A percentile compares a stretch with the other conserved stretches of the same genome.
Evolutionary conservation across 108 stramenopile species (phyloP).

Genomic region (Chaetoceros muelleri): DNA sequence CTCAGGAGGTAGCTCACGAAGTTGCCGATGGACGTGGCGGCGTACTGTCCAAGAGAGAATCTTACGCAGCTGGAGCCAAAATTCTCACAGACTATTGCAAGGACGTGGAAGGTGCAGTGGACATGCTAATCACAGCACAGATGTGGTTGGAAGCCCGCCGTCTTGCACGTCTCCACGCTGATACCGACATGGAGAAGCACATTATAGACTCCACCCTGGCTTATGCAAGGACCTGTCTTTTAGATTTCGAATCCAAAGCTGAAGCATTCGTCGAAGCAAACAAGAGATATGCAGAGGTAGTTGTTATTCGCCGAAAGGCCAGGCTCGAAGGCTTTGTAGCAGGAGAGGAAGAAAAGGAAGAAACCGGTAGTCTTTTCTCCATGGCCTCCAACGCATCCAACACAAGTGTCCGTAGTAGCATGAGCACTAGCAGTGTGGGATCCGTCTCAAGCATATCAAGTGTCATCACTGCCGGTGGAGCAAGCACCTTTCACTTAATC

Average conservation of each 20-base stretch:
- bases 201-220: slow-evolving; percentile 36
- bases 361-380: slow-evolving; percentile 71
- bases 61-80: slow-evolving; percentile 48
- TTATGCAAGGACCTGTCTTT: slow-evolving; percentile 42
- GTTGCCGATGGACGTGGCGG: slow-evolving; percentile 23
- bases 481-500: slow-evolving; percentile 58
- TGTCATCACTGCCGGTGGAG: slow-evolving; percentile 60
- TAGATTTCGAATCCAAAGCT: slow-evolving; percentile 48
- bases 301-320: slow-evolving; percentile 57
- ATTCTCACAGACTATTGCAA: slow-evolving; percentile 69
- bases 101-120: slow-evolving; percentile 54
- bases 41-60: slow-evolving; percentile 22
- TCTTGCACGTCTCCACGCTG: slow-evolving; percentile 25
- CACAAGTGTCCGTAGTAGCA: slow-evolving; percentile 44
- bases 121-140: slow-evolving; percentile 51
- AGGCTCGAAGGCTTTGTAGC: slow-evolving; percentile 25
- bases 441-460: slow-evolving; percentile 57
- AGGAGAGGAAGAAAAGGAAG: slow-evolving; percentile 25
- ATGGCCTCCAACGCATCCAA: slow-evolving; percentile 53
- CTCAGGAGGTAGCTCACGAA: slow-evolving; percentile 20
- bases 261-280: slow-evolving; percentile 39
- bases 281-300: slow-evolving; percentile 43
- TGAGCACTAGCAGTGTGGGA: slow-evolving; percentile 35
- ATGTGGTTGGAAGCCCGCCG: slow-evolving; percentile 66
- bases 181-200: slow-evolving; percentile 50